Evolutionary conservation across 2,329 filamentous ascomycete genomes (phyloP).

Genomic region (Ceratocystis eucalypticola): DNA sequence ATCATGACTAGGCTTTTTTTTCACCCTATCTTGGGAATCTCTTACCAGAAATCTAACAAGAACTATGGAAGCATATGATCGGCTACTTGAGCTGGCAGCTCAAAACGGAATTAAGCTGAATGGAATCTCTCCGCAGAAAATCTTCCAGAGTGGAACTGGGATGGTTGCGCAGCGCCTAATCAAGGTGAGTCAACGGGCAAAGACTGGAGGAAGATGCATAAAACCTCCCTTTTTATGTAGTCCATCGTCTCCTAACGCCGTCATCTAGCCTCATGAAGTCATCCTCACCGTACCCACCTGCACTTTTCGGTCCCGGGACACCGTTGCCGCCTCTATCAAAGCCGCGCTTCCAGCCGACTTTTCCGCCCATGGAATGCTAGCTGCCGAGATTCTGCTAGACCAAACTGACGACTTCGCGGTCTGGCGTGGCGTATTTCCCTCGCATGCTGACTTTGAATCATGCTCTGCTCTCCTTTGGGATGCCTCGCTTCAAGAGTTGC

Average conservation of each 20-base stretch:
- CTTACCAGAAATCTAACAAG: neutral
- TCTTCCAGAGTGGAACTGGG: constrained; percentile 64
- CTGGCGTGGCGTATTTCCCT: constrained; percentile 59
- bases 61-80: constrained; percentile 24
- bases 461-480: constrained; percentile 39
- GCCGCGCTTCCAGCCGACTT: constrained; percentile 39
- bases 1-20: neutral
- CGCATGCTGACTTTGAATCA: constrained; percentile 40
- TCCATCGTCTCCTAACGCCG: neutral
- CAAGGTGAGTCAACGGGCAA: constrained; percentile 35
- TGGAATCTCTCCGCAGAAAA: constrained; percentile 50
- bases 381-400: constrained; percentile 43
- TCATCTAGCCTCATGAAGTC: constrained; percentile 32
- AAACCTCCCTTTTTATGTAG: neutral
- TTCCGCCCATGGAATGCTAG: constrained; percentile 57
- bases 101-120: constrained; percentile 51
- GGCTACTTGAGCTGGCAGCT: constrained; percentile 55
- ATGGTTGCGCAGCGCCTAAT: constrained; percentile 57
- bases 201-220: neutral
- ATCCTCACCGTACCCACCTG: constrained; percentile 52
- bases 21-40: neutral
- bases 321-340: constrained; percentile 41
- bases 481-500: constrained; percentile 31
- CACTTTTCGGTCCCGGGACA: constrained; percentile 51
- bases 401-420: constrained; percentile 30